A percentile compares a stretch with the other conserved stretches of the same genome.
Conservation (phyloP, 371 early-diverging fungal genomes). For the Circinella umbellata region DNA sequence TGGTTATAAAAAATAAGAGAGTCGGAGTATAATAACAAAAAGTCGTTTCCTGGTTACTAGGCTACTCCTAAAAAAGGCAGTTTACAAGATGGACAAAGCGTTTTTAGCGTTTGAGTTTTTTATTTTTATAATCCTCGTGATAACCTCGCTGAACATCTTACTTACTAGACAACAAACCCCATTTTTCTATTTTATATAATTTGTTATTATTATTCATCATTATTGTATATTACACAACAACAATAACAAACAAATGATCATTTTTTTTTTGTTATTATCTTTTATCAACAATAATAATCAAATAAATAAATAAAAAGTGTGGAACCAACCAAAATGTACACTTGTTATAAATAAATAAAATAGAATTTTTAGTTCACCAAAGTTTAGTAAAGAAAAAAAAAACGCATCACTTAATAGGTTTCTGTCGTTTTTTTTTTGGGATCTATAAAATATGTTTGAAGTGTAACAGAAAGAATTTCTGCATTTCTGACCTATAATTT, state of each 20-base stretch:
- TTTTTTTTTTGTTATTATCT: background rate
- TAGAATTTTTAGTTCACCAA: background rate
- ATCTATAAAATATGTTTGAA: no score
- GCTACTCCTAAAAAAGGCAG: constrained; percentile 1
- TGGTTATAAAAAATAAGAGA: background rate
- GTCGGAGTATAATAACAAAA: background rate
- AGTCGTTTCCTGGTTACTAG: background rate
- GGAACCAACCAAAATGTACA: background rate
- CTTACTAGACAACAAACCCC: no score
- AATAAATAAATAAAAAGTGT: background rate
- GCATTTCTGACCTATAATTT: no score
- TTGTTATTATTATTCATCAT: background rate
- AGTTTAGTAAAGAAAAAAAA: background rate
- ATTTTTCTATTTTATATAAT: background rate
- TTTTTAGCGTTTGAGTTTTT: background rate
- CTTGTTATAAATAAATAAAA: background rate
- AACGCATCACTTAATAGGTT: no score
- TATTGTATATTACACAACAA: no score
- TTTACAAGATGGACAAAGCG: constrained; percentile 4
- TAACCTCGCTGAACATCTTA: background rate
- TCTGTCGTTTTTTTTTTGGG: no score
- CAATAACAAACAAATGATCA: background rate
- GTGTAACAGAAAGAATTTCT: no score
- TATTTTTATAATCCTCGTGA: background rate
- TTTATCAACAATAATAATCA: no score